phyloP scores from a whole-genome alignment of 352 stramenopile genomes.

The Phytophthora crassamura region DNA sequence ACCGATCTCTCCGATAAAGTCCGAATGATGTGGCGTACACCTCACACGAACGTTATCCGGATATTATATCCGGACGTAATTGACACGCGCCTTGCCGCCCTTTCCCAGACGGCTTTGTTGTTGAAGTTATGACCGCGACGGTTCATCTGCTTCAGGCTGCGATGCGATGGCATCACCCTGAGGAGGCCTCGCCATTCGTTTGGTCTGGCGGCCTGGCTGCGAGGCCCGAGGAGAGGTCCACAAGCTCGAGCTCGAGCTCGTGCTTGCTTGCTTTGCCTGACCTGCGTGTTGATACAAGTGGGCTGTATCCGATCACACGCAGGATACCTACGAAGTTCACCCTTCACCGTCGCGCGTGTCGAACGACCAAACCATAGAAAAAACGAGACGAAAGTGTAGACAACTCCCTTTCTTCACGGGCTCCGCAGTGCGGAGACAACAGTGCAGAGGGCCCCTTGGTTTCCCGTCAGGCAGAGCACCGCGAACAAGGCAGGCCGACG shows the following conservation, averaged over 20 bases:
- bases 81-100: slow-evolving; percentile 5
- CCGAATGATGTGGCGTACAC: too few species aligned
- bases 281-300: too few species aligned
- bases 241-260: too few species aligned
- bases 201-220: not conserved
- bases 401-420: not conserved
- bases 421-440: not conserved
- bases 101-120: slow-evolving; percentile 17
- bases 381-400: slow-evolving; percentile 21
- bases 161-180: not conserved
- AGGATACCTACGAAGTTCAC: not conserved
- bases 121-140: slow-evolving; percentile 17
- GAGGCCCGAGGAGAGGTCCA: too few species aligned
- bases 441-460: too few species aligned
- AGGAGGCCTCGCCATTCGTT: not conserved
- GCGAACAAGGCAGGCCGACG: not conserved
- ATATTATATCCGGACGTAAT: not conserved
- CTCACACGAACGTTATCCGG: not conserved
- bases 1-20: not conserved
- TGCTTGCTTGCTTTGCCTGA: too few species aligned
- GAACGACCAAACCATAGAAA: slow-evolving; percentile 18
- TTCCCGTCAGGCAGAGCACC: too few species aligned
- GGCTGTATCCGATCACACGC: too few species aligned
- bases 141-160: not conserved
- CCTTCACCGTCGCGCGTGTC: slow-evolving; percentile 2